Evolutionary conservation across 2,329 filamentous ascomycete species (phyloP), one percentile per base, ranked within the genome.

Genomic region (Nemania sp.): DNA sequence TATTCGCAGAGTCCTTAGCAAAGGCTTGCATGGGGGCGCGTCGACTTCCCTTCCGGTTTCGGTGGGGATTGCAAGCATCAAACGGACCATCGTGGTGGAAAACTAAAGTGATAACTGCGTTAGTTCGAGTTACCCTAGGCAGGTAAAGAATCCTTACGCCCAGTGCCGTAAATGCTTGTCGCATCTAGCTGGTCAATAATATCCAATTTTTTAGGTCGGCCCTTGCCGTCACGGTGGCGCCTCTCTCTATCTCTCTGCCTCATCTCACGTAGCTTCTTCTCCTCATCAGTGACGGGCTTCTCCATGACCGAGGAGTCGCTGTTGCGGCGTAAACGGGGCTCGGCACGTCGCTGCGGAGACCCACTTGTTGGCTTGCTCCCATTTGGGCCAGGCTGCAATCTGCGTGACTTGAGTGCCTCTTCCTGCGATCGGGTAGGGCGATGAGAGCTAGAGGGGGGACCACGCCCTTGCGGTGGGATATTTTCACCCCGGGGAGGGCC

Each of bases 11-110:
- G 75, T 92, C 93, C 76, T 93, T 93, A 24, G 96, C 93, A 80
- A 98, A 99, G 1, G 96, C 96, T 79, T 97, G 91, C 93, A 99
- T 98, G 0, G 96, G 96, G 6, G 96, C 94, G 62, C 92, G 90
- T 68, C 90, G 89, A 76, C 91, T 90, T 74, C 90, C 93, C 77
- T 92, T 92, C 66, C 93, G 90, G 80, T 98, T 99, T 72, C 96
- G 93, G 79, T 97, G 92, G 4, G 96, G 94, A 79, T 97, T 97
- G 79, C 96, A 93, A 22, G 96, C 96, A 80, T 99, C 96, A 76
- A 98, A 99, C 4, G 96, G 96, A 0, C 96, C 96, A 76, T 98
- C 96, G 77, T 99, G 96, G 76, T 99, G 96, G 81, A 98, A 97
- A 73, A 97, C 94, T 97, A 52, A 13, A 15, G 26, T 29, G 6